Evolutionary conservation across 495 filamentous ascomycete genomes (phyloP).

Genomic region (Podospora tetraspora): DNA sequence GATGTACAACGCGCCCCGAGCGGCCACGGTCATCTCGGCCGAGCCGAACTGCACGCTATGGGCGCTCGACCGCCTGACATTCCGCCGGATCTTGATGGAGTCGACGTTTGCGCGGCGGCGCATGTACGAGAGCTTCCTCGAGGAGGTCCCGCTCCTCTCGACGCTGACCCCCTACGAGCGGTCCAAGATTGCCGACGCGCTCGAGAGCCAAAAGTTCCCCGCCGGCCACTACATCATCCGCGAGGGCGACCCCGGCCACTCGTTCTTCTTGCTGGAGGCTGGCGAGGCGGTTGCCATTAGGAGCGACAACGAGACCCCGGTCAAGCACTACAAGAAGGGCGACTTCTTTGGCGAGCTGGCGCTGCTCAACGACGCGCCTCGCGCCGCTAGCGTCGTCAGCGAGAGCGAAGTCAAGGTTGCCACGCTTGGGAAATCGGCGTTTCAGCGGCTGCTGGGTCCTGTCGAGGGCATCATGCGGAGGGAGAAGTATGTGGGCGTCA

Average conservation of each 20-base stretch:
- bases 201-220: constrained; percentile 83
- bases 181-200: constrained; percentile 91
- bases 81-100: constrained; percentile 97
- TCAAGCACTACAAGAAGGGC: constrained; percentile 79
- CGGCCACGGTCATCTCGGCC: constrained; percentile 87
- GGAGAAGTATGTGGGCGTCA: constrained; percentile 51
- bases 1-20: constrained; percentile 98
- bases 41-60: constrained; percentile 78
- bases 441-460: constrained; percentile 86
- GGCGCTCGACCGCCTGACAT: constrained; percentile 92
- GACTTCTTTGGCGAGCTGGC: constrained; percentile 97
- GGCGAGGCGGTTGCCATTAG: constrained; percentile 87
- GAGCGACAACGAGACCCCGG: constrained; percentile 52
- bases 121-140: constrained; percentile 97
- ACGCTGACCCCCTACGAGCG: constrained; percentile 85
- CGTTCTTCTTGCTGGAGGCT: constrained; percentile 86
- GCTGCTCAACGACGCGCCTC: constrained; percentile 84
- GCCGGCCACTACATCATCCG: constrained; percentile 77
- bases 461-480: constrained; percentile 94
- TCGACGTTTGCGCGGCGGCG: constrained; percentile 90
- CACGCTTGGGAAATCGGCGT: constrained; percentile 84
- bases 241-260: constrained; percentile 86
- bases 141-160: constrained; percentile 86
- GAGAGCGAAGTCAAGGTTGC: constrained; percentile 90
- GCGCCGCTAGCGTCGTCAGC: constrained; percentile 84